phyloP scores from a whole-genome alignment of 2,329 filamentous ascomycete species.

The Diaporthe citrichinensis region DNA sequence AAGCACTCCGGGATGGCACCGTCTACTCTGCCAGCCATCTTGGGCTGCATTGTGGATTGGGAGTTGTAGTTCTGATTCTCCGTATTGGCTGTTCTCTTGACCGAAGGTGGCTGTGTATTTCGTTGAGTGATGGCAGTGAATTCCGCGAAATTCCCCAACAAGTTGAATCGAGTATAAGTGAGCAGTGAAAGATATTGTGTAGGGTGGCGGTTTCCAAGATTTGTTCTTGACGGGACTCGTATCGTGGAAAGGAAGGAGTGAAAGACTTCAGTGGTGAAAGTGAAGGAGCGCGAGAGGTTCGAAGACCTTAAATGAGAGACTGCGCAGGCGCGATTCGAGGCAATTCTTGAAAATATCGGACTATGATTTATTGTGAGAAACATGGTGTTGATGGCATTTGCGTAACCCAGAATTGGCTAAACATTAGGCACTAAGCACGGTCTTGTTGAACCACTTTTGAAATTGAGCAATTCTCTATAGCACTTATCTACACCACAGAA shows the following conservation, averaged over 20 bases:
- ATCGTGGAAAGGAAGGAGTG: neutral
- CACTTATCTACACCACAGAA: neutral
- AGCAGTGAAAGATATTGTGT: neutral
- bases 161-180: neutral
- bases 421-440: neutral
- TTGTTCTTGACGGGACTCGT: neutral
- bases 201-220: too few relatives aligned
- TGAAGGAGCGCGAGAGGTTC: neutral
- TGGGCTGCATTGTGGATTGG: too few relatives aligned
- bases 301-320: too few relatives aligned
- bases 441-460: neutral
- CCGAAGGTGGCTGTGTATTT: neutral
- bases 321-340: neutral
- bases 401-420: neutral
- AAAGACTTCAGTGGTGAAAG: too few relatives aligned
- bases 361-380: neutral
- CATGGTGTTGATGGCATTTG: neutral
- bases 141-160: too few relatives aligned
- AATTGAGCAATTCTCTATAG: neutral
- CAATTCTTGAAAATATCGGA: neutral
- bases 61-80: too few relatives aligned
- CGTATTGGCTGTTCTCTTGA: neutral
- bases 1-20: too few relatives aligned
- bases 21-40: neutral
- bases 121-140: too few relatives aligned